These are phyloP conservation scores for Pyrenula aspistea DNA, from an alignment of 495 filamentous ascomycete genomes.

Conservation along the genomic window DNA sequence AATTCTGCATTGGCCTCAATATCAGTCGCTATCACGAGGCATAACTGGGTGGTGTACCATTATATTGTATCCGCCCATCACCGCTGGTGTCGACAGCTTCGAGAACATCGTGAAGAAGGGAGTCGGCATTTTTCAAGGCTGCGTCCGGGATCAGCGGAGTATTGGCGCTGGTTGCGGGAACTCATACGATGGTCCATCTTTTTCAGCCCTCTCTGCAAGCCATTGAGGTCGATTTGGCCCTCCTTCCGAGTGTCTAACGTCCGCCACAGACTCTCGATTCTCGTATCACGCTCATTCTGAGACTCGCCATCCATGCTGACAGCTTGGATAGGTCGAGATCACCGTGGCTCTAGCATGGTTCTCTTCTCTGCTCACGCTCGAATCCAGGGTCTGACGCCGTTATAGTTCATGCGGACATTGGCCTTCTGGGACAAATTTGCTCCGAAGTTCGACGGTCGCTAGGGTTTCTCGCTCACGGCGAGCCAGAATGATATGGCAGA, in stretches of 20 bases:
- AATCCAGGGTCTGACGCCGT: not conserved
- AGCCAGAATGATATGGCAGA: too few species aligned
- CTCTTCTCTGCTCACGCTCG: not conserved
- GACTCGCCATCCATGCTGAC: constrained; percentile 34
- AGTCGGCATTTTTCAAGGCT: constrained; percentile 91
- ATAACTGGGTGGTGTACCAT: constrained; percentile 41
- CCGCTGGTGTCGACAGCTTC: constrained; percentile 70
- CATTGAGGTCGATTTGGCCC: constrained; percentile 71
- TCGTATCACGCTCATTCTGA: constrained; percentile 58
- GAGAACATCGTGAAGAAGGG: constrained; percentile 70
- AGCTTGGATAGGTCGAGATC: not conserved
- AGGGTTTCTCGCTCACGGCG: too few species aligned
- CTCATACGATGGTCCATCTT: constrained; percentile 87
- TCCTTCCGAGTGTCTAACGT: constrained; percentile 63
- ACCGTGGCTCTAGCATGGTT: not conserved
- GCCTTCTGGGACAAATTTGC: too few species aligned
- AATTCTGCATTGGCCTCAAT: constrained; percentile 54
- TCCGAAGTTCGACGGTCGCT: too few species aligned
- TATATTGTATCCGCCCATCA: constrained; percentile 82
- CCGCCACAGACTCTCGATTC: constrained; percentile 70
- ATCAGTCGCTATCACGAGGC: constrained; percentile 7
- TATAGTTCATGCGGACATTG: too few species aligned
- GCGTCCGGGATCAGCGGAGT: constrained; percentile 1
- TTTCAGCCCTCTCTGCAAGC: constrained; percentile 69
- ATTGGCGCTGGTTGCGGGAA: not conserved